Evolutionary conservation across 805 yeast species (phyloP).

Genomic region (Cyberlindnera japonica): DNA sequence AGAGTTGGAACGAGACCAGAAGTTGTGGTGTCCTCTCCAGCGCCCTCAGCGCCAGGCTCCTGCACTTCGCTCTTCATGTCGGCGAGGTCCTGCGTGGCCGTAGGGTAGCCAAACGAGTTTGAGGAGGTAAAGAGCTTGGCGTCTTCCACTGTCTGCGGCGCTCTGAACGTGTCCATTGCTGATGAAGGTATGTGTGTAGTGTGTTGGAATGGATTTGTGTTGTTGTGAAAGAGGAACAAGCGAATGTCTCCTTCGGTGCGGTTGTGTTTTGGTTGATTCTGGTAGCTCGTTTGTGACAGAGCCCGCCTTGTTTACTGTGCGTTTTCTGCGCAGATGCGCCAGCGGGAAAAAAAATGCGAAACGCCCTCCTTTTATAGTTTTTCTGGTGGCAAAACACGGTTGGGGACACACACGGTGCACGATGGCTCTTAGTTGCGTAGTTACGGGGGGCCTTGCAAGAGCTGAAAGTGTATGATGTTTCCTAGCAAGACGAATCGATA

Average conservation of each 20-base stretch:
- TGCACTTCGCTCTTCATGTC: constrained; percentile 20
- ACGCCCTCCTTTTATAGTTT: constrained; percentile 13
- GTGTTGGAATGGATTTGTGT: not conserved
- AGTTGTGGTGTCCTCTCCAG: constrained; percentile 63
- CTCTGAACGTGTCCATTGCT: constrained; percentile 27
- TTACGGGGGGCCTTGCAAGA: too few relatives aligned
- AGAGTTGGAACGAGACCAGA: constrained; percentile 94
- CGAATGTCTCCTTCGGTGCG: constrained; percentile 10
- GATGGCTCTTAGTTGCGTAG: not conserved
- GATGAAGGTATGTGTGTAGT: not conserved
- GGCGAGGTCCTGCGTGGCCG: constrained; percentile 26
- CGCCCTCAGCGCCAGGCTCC: constrained; percentile 12
- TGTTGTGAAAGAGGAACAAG: constrained; percentile 7
- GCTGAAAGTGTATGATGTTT: too few relatives aligned
- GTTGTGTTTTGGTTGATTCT: not conserved
- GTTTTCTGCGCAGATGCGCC: not conserved
- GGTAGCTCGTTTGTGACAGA: not conserved
- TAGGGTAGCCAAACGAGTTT: constrained; percentile 28
- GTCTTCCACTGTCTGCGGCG: constrained; percentile 29
- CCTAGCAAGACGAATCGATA: too few relatives aligned
- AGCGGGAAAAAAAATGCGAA: constrained; percentile 14
- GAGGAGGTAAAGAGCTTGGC: constrained; percentile 29
- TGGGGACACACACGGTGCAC: not conserved
- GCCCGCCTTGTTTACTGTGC: not conserved
- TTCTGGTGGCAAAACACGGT: constrained; percentile 1